Percentiles rank a stretch among this genome's conserved stretches.
Conservation (phyloP, 345 rosid species). For the Jatropha curcas region DNA sequence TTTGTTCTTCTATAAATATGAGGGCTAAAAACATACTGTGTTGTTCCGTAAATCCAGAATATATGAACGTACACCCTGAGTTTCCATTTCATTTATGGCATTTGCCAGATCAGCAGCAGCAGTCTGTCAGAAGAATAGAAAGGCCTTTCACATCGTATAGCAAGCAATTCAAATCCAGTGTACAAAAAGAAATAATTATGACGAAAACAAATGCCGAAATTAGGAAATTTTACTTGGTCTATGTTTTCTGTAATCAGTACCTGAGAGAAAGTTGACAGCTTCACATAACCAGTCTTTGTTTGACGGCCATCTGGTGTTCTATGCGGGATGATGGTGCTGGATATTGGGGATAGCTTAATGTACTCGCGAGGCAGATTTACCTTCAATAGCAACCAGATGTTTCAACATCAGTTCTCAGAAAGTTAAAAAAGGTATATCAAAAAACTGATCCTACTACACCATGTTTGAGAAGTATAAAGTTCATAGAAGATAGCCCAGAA, state of each 20-base stretch:
- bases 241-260: constrained; percentile 27
- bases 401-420: constrained; percentile 10
- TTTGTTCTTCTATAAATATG: background rate
- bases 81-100: constrained; percentile 74
- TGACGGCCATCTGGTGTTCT: constrained; percentile 60
- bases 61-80: constrained; percentile 71
- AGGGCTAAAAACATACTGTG: constrained; percentile 46
- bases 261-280: constrained; percentile 77
- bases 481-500: background rate
- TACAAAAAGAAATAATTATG: background rate
- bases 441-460: background rate
- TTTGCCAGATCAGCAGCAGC: constrained; percentile 78
- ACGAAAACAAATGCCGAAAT: background rate
- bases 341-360: constrained; percentile 76
- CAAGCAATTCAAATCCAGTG: background rate
- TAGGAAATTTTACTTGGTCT: background rate
- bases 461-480: background rate
- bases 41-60: constrained; percentile 85
- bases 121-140: constrained; percentile 44
- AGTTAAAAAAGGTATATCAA: background rate
- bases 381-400: constrained; percentile 41
- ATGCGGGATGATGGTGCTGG: constrained; percentile 81
- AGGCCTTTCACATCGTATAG: background rate
- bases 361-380: constrained; percentile 71
- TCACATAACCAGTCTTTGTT: constrained; percentile 79